Percentiles rank a stretch among this genome's conserved stretches.
These are phyloP conservation scores for Neofusicoccum parvum DNA, from an alignment of 2,329 filamentous ascomycete species.

Conservation along the genomic window DNA sequence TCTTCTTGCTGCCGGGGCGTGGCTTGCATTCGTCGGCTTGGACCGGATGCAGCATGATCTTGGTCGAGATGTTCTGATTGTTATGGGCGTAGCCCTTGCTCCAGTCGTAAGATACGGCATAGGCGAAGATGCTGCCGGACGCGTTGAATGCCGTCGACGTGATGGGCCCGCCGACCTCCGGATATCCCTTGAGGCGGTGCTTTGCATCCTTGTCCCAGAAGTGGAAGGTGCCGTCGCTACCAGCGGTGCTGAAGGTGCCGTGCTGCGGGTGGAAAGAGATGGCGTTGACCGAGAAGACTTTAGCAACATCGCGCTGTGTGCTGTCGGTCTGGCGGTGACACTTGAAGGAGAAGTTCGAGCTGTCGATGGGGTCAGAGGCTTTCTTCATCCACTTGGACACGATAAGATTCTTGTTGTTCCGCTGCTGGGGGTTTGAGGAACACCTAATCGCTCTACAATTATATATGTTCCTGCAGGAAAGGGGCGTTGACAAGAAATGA, in stretches of 20 bases:
- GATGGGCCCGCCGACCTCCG: slow-evolving; percentile 71
- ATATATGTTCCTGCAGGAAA: background rate
- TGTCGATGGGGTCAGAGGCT: slow-evolving; percentile 25
- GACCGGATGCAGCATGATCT: slow-evolving; percentile 55
- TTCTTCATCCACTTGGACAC: background rate
- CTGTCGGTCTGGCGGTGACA: slow-evolving; percentile 85
- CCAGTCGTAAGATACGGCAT: slow-evolving; percentile 94
- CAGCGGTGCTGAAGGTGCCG: slow-evolving; percentile 97
- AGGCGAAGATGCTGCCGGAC: slow-evolving; percentile 65
- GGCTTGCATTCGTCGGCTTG: slow-evolving; percentile 54
- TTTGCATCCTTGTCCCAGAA: slow-evolving; percentile 77
- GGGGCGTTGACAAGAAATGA: background rate
- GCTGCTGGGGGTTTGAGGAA: background rate
- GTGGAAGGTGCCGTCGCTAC: slow-evolving; percentile 93
- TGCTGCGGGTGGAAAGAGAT: slow-evolving; percentile 97
- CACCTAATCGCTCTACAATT: slow-evolving; percentile 19
- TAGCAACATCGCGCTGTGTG: slow-evolving; percentile 66
- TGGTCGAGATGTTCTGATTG: slow-evolving; percentile 59
- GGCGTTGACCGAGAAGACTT: slow-evolving; percentile 93
- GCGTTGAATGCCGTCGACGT: slow-evolving; percentile 89
- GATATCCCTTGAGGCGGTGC: slow-evolving; percentile 66
- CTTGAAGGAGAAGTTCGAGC: slow-evolving; percentile 97
- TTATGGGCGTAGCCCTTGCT: slow-evolving; percentile 92
- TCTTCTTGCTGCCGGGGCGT: slow-evolving; percentile 50
- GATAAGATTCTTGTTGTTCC: background rate